Percentiles rank a stretch among this genome's conserved stretches.
phyloP scores from a whole-genome alignment of 306 rosid species.

The Lathyrus tuberosus region DNA sequence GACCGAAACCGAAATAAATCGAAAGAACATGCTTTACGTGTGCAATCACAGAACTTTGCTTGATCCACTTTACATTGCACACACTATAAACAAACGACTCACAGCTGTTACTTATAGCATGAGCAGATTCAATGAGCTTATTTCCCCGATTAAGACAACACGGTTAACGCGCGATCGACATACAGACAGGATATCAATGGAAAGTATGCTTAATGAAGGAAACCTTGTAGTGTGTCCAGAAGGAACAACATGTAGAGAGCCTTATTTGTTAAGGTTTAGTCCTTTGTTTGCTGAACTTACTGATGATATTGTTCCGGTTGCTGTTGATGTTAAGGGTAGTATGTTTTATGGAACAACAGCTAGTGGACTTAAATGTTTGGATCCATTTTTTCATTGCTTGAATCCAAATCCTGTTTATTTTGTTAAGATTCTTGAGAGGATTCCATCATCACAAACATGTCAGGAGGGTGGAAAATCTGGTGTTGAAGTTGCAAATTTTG shows the following conservation, averaged over 20 bases:
- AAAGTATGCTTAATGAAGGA: constrained; percentile 46
- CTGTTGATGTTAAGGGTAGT: constrained; percentile 51
- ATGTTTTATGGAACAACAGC: constrained; percentile 80
- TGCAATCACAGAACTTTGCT: constrained; percentile 84
- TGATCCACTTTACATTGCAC: constrained; percentile 62
- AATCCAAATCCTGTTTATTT: constrained; percentile 57
- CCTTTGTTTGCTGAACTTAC: constrained; percentile 71
- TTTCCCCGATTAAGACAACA: constrained; percentile 59
- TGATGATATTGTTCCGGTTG: constrained; percentile 66
- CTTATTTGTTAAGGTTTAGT: constrained; percentile 72
- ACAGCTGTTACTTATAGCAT: constrained; percentile 58
- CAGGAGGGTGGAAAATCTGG: constrained; percentile 50
- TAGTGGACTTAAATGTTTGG: constrained; percentile 57
- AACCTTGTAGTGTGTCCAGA: constrained; percentile 78
- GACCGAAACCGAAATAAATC: neutral
- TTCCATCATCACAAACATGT: constrained; percentile 46
- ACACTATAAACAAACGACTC: constrained; percentile 43
- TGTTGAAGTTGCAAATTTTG: constrained; percentile 70
- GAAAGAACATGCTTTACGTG: constrained; percentile 56
- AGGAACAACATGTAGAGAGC: constrained; percentile 86
- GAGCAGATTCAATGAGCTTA: constrained; percentile 53
- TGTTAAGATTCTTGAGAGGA: constrained; percentile 41
- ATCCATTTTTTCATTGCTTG: constrained; percentile 51
- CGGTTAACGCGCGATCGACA: constrained; percentile 58
- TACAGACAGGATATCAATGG: constrained; percentile 53